phyloP scores from a whole-genome alignment of 768 basidiomycete genomes.

The Leccinum barrowsii region DNA sequence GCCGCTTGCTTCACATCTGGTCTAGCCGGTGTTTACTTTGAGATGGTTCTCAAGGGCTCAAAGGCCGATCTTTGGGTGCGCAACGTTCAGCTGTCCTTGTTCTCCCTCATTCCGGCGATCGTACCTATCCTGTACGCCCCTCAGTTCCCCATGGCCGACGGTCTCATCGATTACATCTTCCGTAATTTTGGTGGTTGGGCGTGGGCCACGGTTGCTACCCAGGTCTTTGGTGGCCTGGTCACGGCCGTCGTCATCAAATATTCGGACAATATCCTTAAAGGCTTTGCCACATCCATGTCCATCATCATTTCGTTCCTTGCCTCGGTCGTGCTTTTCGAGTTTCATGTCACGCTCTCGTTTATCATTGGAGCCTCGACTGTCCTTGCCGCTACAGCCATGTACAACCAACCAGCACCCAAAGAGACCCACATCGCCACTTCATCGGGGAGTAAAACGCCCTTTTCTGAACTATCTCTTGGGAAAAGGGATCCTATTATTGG shows the following conservation, averaged over 20 bases:
- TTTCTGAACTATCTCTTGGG: constrained; percentile 43
- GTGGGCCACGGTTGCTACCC: constrained; percentile 86
- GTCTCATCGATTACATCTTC: constrained; percentile 61
- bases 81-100: constrained; percentile 85
- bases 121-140: constrained; percentile 68
- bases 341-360: constrained; percentile 83
- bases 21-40: constrained; percentile 89
- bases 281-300: constrained; percentile 93
- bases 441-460: constrained; percentile 34
- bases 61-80: constrained; percentile 86
- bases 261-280: constrained; percentile 91
- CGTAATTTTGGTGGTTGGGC: constrained; percentile 92
- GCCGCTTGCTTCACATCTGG: constrained; percentile 89
- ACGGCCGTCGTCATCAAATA: constrained; percentile 98
- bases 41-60: constrained; percentile 86
- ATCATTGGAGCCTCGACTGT: constrained; percentile 84
- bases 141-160: constrained; percentile 39
- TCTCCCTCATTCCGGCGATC: constrained; percentile 87
- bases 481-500: constrained; percentile 58
- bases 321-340: constrained; percentile 87
- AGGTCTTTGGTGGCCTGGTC: constrained; percentile 90
- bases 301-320: constrained; percentile 96
- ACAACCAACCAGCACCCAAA: constrained; percentile 67
- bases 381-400: constrained; percentile 88
- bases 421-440: constrained; percentile 35